Base-by-base conservation (phyloP, 192 early-diverging fungal genomes). In the Podila horticola region DNA sequence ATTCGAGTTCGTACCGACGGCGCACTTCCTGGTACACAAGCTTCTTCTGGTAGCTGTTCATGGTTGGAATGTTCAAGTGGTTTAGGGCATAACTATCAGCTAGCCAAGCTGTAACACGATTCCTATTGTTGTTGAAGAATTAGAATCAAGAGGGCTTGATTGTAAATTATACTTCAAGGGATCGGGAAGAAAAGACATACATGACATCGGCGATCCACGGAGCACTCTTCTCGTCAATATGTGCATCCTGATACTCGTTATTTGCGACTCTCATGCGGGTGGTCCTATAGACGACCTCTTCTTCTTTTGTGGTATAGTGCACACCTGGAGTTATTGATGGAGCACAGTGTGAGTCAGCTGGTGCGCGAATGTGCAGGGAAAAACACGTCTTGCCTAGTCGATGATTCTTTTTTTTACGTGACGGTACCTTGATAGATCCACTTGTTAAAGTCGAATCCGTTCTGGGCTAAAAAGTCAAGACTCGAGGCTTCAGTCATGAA, bases 391-490 rank as follows among this genome's bases (percentile, higher is more conserved):
- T 4, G 41, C 12, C 15, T 17, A 10, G 12, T 45, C 12, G 41
- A 4, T 45, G 13, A 36, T 36, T 36, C 41, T 45, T 45, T 13
- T 1, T 45, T 45, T 13, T 1, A 45, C 13, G 12, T 45, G 41
- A 17, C 4, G 41, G 41, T 89, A 62, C 96, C 95, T 65, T 87
- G 72, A 31, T 85, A 84, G 36, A 96, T 86, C 86, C 94, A 93
- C 68, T 95, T 95, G 85, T 97, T 96, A 62, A 99, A 96, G 72
- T 97, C 94, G 82, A 99, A 97, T 1, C 88, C 81, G 79, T 92
- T 92, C 7, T 86, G 72, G 20, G 84, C 67, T 41, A 99, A 83
- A 76, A 99, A 99, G 58, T 91, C 87, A 36, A 99, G 52, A 62
- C 86, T 88, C 5, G 85, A 86, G 10, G 88, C 84, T 15, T 83